Percentiles rank a stretch among this genome's conserved stretches.
phyloP scores from a whole-genome alignment of 2,329 filamentous ascomycete species.

The Stromatinia cepivora region DNA sequence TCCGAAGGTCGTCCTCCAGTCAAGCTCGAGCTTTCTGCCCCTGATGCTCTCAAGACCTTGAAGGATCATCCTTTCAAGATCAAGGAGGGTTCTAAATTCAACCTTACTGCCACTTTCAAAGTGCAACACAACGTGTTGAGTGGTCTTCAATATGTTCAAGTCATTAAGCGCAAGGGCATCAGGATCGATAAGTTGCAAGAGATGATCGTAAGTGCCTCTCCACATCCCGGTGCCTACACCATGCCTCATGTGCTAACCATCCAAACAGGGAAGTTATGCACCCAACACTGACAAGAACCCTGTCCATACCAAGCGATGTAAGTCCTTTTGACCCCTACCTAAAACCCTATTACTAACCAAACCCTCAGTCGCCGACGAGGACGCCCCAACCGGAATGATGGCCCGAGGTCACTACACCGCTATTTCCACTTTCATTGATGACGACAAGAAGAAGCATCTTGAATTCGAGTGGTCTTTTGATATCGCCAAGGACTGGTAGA shows the following conservation, averaged over 20 bases:
- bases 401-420: constrained; percentile 89
- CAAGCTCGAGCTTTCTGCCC: constrained; percentile 78
- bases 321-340: constrained; percentile 43
- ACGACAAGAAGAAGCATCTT: constrained; percentile 88
- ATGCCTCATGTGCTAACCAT: neutral
- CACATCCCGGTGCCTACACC: neutral
- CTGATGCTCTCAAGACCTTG: constrained; percentile 72
- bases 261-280: constrained; percentile 76
- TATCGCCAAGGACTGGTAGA: constrained; percentile 92
- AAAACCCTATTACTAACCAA: neutral
- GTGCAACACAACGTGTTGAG: constrained; percentile 96
- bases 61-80: constrained; percentile 95
- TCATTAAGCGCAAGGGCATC: constrained; percentile 86
- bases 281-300: constrained; percentile 88
- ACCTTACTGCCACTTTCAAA: constrained; percentile 91
- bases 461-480: constrained; percentile 96
- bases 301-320: constrained; percentile 89
- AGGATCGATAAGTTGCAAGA: constrained; percentile 90
- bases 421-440: constrained; percentile 87
- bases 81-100: constrained; percentile 92
- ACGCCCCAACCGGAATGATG: constrained; percentile 88
- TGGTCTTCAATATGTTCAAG: constrained; percentile 92
- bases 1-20: constrained; percentile 80
- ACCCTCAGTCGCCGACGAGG: constrained; percentile 76
- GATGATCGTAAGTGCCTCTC: constrained; percentile 80